Conservation (phyloP, 2,329 filamentous ascomycete genomes). For the Cryphonectria carpinicola region DNA sequence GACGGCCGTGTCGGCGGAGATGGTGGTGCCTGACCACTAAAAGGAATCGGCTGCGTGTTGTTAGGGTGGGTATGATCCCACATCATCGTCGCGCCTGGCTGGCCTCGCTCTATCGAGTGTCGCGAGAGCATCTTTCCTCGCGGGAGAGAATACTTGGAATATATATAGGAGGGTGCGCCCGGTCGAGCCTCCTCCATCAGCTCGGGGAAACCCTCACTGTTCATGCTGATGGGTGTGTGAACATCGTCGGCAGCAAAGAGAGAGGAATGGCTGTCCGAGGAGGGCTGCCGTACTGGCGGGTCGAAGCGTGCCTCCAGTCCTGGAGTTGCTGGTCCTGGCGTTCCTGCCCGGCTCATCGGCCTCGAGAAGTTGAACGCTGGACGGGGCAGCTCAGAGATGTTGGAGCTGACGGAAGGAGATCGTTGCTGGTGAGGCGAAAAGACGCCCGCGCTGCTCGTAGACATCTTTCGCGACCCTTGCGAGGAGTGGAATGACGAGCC, state of each 20-base stretch:
- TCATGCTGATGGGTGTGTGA: slow-evolving; percentile 73
- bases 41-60: slow-evolving; percentile 48
- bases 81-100: slow-evolving; percentile 57
- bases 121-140: slow-evolving; percentile 80
- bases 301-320: slow-evolving; percentile 45
- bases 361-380: slow-evolving; percentile 94
- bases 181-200: slow-evolving; percentile 51
- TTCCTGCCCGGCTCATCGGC: slow-evolving; percentile 76
- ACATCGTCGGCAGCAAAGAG: slow-evolving; percentile 65
- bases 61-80: slow-evolving; percentile 61
- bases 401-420: slow-evolving; percentile 84
- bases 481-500: slow-evolving; percentile 63
- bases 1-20: slow-evolving; percentile 65
- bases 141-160: slow-evolving; percentile 82
- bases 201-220: slow-evolving; percentile 69
- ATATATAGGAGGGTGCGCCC: slow-evolving; percentile 76
- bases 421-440: slow-evolving; percentile 67
- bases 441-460: slow-evolving; percentile 63
- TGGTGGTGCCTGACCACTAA: slow-evolving; percentile 56
- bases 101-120: slow-evolving; percentile 61
- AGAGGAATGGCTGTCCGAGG: slow-evolving; percentile 69
- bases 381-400: slow-evolving; percentile 71
- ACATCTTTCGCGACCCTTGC: slow-evolving; percentile 71
- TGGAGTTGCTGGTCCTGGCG: slow-evolving; percentile 43
- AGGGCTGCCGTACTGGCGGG: slow-evolving; percentile 64